Evolutionary conservation across 208 protist genomes (phyloP).

Genomic region (Crithidia mellificae): DNA sequence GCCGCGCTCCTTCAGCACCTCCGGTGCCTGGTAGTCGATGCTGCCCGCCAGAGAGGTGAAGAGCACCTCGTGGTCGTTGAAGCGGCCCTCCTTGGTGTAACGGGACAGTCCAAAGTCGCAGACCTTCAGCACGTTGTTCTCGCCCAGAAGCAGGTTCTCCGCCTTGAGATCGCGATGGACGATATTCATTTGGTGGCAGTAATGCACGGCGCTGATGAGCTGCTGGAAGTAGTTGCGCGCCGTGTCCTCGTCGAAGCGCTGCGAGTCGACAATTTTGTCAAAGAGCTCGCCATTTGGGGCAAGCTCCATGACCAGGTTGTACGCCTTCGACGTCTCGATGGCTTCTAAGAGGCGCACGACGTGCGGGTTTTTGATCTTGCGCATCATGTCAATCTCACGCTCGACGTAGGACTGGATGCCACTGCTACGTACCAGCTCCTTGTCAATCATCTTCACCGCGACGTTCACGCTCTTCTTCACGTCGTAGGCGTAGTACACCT

Average conservation of each 20-base stretch:
- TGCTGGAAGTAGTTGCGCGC: conserved; percentile 92
- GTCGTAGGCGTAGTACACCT: conserved; percentile 87
- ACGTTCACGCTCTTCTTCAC: conserved; percentile 75
- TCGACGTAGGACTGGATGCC: conserved; percentile 80
- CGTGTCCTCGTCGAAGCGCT: conserved; percentile 81
- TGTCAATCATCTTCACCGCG: conserved; percentile 93
- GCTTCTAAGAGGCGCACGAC: conserved; percentile 94
- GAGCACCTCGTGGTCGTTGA: conserved; percentile 67
- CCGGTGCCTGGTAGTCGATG: conserved; percentile 90
- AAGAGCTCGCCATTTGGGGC: conserved; percentile 98
- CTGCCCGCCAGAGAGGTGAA: conserved; percentile 87
- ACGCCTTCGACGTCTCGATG: conserved; percentile 95
- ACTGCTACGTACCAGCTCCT: conserved; percentile 63
- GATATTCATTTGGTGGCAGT: conserved; percentile 91
- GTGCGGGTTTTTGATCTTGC: conserved; percentile 95
- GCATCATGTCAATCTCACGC: conserved; percentile 97
- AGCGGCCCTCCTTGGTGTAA: conserved; percentile 78
- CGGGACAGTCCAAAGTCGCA: conserved; percentile 93
- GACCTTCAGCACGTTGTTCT: conserved; percentile 83
- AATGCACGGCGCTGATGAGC: conserved; percentile 89
- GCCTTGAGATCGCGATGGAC: conserved; percentile 94
- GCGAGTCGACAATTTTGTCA: conserved; percentile 93
- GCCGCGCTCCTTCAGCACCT: conserved; percentile 85
- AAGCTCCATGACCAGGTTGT: conserved; percentile 98
- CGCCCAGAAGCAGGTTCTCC: conserved; percentile 90